These are phyloP conservation scores for Termitomyces eurrhizus DNA, from an alignment of 768 basidiomycete species.

Conservation along the genomic window DNA sequence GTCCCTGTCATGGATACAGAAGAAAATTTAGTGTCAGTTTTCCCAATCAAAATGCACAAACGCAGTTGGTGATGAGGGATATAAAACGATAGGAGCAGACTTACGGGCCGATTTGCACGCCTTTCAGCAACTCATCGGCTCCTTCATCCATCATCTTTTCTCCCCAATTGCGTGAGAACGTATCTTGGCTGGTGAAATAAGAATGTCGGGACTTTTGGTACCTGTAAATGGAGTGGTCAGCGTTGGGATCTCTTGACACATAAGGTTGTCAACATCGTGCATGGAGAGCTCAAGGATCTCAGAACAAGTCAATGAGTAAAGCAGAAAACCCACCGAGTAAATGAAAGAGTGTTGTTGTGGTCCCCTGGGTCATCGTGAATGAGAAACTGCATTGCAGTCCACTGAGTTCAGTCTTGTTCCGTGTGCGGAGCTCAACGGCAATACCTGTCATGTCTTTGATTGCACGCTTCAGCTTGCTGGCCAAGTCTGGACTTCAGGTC, in stretches of 20 bases:
- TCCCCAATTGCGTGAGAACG: slow-evolving; percentile 88
- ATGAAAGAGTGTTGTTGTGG: no score
- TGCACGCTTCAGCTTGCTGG: no score
- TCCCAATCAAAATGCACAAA: not conserved
- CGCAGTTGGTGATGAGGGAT: slow-evolving; percentile 3
- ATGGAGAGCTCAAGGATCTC: slow-evolving; percentile 42
- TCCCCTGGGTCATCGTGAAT: no score
- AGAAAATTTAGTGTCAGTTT: slow-evolving; percentile 3
- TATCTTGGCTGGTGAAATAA: slow-evolving; percentile 82
- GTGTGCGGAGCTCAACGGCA: no score
- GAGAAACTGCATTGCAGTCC: no score
- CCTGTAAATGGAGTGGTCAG: slow-evolving; percentile 50
- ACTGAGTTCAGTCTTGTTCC: no score
- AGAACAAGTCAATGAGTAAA: slow-evolving; percentile 5
- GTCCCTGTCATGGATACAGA: slow-evolving; percentile 49
- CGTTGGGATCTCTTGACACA: slow-evolving; percentile 28
- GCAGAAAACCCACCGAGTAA: no score
- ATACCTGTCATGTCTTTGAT: no score
- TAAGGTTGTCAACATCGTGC: slow-evolving; percentile 42
- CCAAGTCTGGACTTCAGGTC: no score
- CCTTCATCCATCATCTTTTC: slow-evolving; percentile 99
- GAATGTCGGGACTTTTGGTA: slow-evolving; percentile 40
- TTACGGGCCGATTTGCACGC: slow-evolving; percentile 86
- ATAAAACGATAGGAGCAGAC: slow-evolving; percentile 25
- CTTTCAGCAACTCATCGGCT: slow-evolving; percentile 98